Evolutionary conservation across 73 alveolate species (phyloP), one percentile per base, ranked within the genome.

Genomic region (Paramecium sonneborni): DNA sequence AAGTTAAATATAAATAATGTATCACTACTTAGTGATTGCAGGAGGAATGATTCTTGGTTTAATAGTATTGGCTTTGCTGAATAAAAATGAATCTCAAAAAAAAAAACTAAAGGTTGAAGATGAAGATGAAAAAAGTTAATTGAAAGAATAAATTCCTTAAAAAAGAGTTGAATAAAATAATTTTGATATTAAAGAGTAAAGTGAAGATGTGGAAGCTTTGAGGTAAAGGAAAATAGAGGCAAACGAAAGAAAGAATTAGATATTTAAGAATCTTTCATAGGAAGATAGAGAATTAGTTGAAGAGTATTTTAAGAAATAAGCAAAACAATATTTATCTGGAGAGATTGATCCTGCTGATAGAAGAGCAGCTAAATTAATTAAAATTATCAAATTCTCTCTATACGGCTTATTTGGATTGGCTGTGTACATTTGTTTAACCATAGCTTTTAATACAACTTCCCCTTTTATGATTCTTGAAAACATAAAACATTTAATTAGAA

Each of bases 1-100:
- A 52, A 52, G 34, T 52, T 52, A 52, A 62, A 62, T 12, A 62
- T 26, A 7, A 62, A 26, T 28, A 26, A 26, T 62, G 84, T 62
- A 62, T 32, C 84, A 62, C 24, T 62, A 62, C 18, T 62, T 11
- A 0, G 84, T 62, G 24, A 26, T 62, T 62, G 39, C 26, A 15
- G 84, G 84, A 12, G 84, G 84, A 26, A 62, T 62, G 84, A 62
- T 62, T 32, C 24, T 62, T 10, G 84, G 84, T 24, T 12, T 62
- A 26, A 26, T 62, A 62, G 52, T n/a, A 26, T 62, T 62, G 44
- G 84, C 30, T 30, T 5, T 62, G 7, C 24, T 62, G 24, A 62
- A 62, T 62, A 62, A 62, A 15, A 62, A 15, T n/a, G 48, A 62
- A 26, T 26, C 84, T 62, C 6, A 62, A 62, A 26, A 62, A 62